phyloP scores from a whole-genome alignment of 371 early-diverging fungal species.

The Rhizomucor miehei region DNA sequence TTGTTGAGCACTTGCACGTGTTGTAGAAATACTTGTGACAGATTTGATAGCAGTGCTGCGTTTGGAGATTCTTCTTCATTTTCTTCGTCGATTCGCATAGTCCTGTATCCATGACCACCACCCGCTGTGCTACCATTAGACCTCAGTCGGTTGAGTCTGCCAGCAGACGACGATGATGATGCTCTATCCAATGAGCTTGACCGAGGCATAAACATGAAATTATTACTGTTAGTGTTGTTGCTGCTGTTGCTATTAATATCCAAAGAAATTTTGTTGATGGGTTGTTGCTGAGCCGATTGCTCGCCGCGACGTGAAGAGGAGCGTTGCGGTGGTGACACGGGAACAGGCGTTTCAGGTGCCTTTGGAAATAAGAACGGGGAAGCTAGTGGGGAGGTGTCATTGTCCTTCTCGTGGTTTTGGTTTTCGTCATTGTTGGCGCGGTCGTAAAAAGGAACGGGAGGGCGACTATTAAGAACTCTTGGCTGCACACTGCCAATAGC shows the following conservation, averaged over 20 bases:
- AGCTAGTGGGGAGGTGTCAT: no score
- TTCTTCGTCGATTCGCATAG: conserved; percentile 1
- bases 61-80: conserved; percentile 10
- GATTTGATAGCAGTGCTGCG: conserved; percentile 34
- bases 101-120: background rate
- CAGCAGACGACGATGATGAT: background rate
- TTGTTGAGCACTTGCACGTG: conserved; percentile 25
- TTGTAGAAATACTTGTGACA: conserved; percentile 22
- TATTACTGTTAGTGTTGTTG: background rate
- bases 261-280: background rate
- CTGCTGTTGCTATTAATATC: background rate
- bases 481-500: background rate
- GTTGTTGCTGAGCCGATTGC: no score
- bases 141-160: background rate
- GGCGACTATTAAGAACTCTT: background rate
- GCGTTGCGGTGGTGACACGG: background rate
- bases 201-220: background rate
- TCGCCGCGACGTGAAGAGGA: background rate
- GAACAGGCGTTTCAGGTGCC: no score
- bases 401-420: background rate
- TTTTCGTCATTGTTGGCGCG: background rate
- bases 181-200: no score
- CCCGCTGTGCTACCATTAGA: background rate
- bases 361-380: no score
- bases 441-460: background rate